These are phyloP conservation scores for Bryum argenteum DNA, from an alignment of 225 moss, liverwort and hornwort genomes.

Conservation along the genomic window DNA sequence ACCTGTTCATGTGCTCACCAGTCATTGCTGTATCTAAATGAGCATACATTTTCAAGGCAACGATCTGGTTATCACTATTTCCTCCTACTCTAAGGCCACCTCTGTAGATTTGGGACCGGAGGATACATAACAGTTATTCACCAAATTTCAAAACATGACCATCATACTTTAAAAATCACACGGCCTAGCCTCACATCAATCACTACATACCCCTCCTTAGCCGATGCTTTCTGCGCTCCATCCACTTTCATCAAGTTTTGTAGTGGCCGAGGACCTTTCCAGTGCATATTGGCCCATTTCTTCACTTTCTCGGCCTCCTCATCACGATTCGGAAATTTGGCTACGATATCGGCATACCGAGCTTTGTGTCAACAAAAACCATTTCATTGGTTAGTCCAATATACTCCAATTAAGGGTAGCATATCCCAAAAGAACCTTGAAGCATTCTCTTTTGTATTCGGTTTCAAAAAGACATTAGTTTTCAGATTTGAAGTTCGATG, in stretches of 20 bases:
- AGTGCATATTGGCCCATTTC: conserved; percentile 67
- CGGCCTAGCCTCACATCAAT: conserved; percentile 86
- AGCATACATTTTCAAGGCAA: conserved; percentile 12
- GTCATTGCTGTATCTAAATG: not conserved
- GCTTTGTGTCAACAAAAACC: conserved; percentile 42
- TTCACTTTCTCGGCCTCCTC: conserved; percentile 65
- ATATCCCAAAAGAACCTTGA: conserved; percentile 9
- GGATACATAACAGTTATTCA: not conserved
- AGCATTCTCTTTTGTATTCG: not conserved
- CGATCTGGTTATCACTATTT: not conserved
- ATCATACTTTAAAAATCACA: conserved; percentile 64
- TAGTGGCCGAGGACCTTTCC: conserved; percentile 67
- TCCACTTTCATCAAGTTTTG: conserved; percentile 60
- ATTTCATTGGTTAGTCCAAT: not conserved
- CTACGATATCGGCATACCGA: conserved; percentile 74
- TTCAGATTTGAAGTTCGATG: not conserved
- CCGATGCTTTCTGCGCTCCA: conserved; percentile 21
- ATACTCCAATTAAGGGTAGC: too few relatives aligned
- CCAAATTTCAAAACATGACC: not conserved
- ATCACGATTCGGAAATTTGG: conserved; percentile 58
- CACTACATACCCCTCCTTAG: conserved; percentile 49
- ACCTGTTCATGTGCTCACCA: not conserved
- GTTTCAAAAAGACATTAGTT: not conserved
- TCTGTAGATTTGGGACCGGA: conserved; percentile 8
- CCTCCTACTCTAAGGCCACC: not conserved